phyloP scores from a whole-genome alignment of 2,329 filamentous ascomycete species.

The Ciborinia camelliae region DNA sequence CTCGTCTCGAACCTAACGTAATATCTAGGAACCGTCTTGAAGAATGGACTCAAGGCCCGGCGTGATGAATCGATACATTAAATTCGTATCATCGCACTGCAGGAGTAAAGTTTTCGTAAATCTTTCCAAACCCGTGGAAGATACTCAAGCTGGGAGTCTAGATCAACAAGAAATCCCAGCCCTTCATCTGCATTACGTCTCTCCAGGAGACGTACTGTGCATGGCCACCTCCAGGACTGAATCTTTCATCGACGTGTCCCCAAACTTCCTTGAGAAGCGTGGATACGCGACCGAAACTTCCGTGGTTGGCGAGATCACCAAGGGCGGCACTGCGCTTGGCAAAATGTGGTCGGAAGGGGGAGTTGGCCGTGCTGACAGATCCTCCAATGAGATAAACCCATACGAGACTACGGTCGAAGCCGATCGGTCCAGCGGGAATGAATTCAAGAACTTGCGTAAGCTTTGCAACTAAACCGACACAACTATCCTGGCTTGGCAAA shows the following conservation, averaged over 20 bases:
- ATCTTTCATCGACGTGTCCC: conserved; percentile 62
- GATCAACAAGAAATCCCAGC: conserved; percentile 91
- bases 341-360: conserved; percentile 74
- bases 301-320: conserved; percentile 72
- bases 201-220: conserved; percentile 84
- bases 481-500: conserved; percentile 69
- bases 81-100: conserved; percentile 14
- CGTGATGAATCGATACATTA: conserved; percentile 8
- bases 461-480: conserved; percentile 72
- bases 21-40: background rate
- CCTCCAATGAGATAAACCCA: conserved; percentile 93
- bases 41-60: conserved; percentile 6
- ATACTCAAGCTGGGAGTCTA: conserved; percentile 42
- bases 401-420: conserved; percentile 85
- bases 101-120: conserved; percentile 21
- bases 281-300: conserved; percentile 81
- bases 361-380: conserved; percentile 68
- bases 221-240: conserved; percentile 38
- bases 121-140: conserved; percentile 26
- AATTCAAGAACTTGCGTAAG: conserved; percentile 73
- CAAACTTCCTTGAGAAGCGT: conserved; percentile 80
- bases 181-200: conserved; percentile 86
- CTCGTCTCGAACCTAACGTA: background rate
- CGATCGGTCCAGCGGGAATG: conserved; percentile 76
- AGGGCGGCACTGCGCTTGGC: conserved; percentile 70